Evolutionary conservation across 257 asterid genomes (phyloP).

Genomic region (Solanum ahanhuiri): DNA sequence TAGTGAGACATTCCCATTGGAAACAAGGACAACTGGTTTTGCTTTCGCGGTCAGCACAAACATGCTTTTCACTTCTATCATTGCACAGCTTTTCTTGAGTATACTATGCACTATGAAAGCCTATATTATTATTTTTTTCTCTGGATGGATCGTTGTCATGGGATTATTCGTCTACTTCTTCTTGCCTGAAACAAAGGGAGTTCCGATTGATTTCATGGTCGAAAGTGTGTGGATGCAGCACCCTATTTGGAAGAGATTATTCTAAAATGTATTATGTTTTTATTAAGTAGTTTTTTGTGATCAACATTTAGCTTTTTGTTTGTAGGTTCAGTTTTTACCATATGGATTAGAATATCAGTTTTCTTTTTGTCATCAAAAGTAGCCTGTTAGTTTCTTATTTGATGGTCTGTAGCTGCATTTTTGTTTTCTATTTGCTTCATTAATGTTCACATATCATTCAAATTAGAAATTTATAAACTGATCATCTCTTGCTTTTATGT

Average conservation of each 20-base stretch:
- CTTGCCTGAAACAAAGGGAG: not conserved
- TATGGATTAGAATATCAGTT: no score
- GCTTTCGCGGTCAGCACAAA: constrained; percentile 51
- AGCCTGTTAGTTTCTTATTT: no score
- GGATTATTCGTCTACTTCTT: not conserved
- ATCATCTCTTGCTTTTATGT: no score
- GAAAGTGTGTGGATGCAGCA: not conserved
- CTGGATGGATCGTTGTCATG: not conserved
- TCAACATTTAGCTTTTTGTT: no score
- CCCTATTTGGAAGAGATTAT: not conserved
- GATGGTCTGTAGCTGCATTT: no score
- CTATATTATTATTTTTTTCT: not conserved
- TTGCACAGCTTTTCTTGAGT: not conserved
- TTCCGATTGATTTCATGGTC: not conserved
- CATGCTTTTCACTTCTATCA: not conserved
- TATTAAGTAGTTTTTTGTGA: no score
- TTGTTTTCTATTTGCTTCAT: no score
- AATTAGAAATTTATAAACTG: no score
- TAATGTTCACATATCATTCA: no score
- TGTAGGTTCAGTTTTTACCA: no score
- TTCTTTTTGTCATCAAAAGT: no score
- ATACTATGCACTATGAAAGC: not conserved
- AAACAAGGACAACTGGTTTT: constrained; percentile 59
- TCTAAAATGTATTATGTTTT: not conserved
- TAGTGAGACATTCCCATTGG: constrained; percentile 53